Evolutionary conservation across 257 asterid genomes (phyloP).

Genomic region (Capsicum rhomboideum): DNA sequence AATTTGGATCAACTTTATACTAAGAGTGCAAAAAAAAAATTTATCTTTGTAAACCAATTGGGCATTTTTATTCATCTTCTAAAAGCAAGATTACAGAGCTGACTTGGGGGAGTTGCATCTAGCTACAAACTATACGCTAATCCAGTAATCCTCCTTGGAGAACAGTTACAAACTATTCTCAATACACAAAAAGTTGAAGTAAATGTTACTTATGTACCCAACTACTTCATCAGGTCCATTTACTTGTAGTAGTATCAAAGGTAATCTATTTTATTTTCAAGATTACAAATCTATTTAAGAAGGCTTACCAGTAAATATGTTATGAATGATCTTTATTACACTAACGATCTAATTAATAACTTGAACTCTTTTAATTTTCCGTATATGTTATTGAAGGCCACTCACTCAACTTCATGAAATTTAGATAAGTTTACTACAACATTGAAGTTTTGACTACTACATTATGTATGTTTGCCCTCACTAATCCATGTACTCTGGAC

Average conservation of each 20-base stretch:
- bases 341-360: neutral
- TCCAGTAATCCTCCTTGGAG: too few relatives aligned
- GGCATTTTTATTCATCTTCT: neutral
- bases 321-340: neutral
- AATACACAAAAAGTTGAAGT: too few relatives aligned
- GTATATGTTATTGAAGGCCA: too few relatives aligned
- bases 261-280: neutral
- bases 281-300: neutral
- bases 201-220: neutral
- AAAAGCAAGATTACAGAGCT: neutral
- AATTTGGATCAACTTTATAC: neutral
- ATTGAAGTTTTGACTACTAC: neutral
- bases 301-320: neutral
- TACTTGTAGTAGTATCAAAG: neutral
- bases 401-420: neutral
- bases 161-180: too few relatives aligned
- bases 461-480: neutral
- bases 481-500: neutral
- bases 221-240: neutral
- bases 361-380: neutral
- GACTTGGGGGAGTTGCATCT: neutral
- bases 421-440: neutral
- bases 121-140: too few relatives aligned
- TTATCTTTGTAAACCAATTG: too few relatives aligned
- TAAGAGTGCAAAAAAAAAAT: too few relatives aligned